Evolutionary conservation across 2,329 filamentous ascomycete species (phyloP).

Genomic region (Lachnellula hyalina): DNA sequence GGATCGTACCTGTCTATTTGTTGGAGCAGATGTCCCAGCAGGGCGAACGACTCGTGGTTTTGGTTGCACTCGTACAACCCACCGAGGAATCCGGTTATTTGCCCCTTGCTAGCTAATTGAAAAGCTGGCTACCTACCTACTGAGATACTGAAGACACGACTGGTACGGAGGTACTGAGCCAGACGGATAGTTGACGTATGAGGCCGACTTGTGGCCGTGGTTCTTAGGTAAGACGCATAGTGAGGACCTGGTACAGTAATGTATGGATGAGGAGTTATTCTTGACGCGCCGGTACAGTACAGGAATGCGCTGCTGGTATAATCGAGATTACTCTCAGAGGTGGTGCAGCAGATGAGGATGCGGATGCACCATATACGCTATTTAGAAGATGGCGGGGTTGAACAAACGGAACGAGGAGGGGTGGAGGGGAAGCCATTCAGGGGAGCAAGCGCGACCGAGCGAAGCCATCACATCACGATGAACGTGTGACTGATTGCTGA

Average conservation of each 20-base stretch:
- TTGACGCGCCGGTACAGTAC: not conserved
- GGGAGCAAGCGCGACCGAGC: not conserved
- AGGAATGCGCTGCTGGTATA: not conserved
- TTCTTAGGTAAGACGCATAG: slow-evolving; percentile 6
- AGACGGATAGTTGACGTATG: not conserved
- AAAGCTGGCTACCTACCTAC: not conserved
- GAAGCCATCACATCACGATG: not conserved
- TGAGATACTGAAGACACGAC: not conserved
- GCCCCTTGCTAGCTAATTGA: not conserved
- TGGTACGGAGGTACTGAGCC: not conserved
- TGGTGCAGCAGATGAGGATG: not conserved
- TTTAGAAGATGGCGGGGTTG: not conserved
- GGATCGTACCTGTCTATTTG: not conserved
- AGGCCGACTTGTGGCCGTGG: not conserved
- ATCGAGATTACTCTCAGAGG: not conserved
- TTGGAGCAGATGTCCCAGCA: not conserved
- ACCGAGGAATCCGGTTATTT: not conserved
- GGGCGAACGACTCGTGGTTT: not conserved
- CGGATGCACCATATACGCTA: not conserved
- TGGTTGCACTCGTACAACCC: not conserved
- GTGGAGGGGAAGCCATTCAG: not conserved
- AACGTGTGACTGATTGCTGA: not conserved
- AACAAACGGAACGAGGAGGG: not conserved
- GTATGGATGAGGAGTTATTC: not conserved
- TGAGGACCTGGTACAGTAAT: not conserved